A percentile compares a stretch with the other conserved stretches of the same genome.
These are phyloP conservation scores for Ophiostoma quercus DNA, from an alignment of 2,329 filamentous ascomycete genomes.

Conservation along the genomic window DNA sequence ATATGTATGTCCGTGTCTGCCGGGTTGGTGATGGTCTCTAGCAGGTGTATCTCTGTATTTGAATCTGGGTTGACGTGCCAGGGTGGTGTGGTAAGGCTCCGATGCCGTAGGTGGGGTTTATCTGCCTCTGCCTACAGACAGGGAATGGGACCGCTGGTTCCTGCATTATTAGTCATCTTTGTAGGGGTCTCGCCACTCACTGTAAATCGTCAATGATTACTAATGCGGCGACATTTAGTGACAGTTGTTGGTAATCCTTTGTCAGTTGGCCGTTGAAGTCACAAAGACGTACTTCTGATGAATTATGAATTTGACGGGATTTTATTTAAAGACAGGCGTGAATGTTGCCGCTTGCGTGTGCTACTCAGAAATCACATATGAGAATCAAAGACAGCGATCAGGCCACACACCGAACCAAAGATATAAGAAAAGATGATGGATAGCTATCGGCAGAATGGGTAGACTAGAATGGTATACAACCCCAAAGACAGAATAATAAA, in stretches of 20 bases:
- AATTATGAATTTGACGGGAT: neutral
- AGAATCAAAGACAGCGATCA: neutral
- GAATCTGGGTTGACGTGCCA: neutral
- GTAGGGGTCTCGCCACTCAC: neutral
- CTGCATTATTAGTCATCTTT: neutral
- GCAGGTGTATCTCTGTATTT: neutral
- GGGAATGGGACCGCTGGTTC: neutral
- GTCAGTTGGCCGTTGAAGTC: neutral
- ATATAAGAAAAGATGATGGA: neutral
- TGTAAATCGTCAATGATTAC: neutral
- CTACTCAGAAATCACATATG: neutral
- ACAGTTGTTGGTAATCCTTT: neutral
- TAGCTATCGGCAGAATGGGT: neutral
- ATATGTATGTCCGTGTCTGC: neutral
- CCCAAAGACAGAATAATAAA: neutral
- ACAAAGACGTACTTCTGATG: too few species aligned
- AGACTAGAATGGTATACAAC: conserved; percentile 9
- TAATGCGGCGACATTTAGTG: neutral
- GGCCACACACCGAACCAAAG: neutral
- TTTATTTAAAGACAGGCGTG: neutral
- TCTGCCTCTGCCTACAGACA: neutral
- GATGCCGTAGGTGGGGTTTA: conserved; percentile 21
- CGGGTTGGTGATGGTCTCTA: neutral
- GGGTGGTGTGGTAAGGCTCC: conserved; percentile 7
- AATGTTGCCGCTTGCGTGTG: neutral